Evolutionary conservation across 1,139 yeast species (phyloP).

Genomic region (Magnusiomyces sp.): DNA sequence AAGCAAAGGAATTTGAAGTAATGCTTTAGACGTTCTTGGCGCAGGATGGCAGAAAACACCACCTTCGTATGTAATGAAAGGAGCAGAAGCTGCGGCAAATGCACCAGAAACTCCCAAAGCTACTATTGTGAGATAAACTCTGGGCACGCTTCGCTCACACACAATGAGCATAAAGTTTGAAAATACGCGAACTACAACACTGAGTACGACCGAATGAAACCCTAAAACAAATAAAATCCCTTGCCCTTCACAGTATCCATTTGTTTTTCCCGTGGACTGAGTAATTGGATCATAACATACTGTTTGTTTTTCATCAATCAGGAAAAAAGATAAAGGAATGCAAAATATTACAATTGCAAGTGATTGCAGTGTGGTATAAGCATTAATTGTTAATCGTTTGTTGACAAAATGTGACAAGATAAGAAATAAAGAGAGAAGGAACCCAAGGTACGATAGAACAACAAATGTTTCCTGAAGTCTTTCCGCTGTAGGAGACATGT

Average conservation of each 20-base stretch:
- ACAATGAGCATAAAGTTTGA: slow-evolving; percentile 14
- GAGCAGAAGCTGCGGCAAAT: slow-evolving; percentile 15
- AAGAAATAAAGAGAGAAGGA: slow-evolving; percentile 15
- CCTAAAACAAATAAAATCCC: slow-evolving; percentile 17
- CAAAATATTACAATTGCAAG: slow-evolving; percentile 14
- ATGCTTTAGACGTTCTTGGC: slow-evolving; percentile 4
- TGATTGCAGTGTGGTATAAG: slow-evolving; percentile 19
- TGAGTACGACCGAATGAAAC: slow-evolving; percentile 14
- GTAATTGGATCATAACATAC: slow-evolving; percentile 13
- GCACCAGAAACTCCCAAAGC: slow-evolving; percentile 12
- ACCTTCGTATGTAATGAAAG: slow-evolving; percentile 12
- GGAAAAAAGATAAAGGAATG: slow-evolving; percentile 14
- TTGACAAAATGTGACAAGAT: slow-evolving; percentile 16
- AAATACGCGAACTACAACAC: slow-evolving; percentile 14
- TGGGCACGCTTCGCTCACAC: slow-evolving; percentile 12
- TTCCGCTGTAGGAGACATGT: slow-evolving; percentile 4
- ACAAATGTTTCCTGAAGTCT: slow-evolving; percentile 10
- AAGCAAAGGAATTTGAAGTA: slow-evolving; percentile 11
- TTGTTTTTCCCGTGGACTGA: slow-evolving; percentile 10
- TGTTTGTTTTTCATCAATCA: slow-evolving; percentile 7
- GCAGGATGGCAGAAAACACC: slow-evolving; percentile 9
- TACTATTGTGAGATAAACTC: slow-evolving; percentile 12
- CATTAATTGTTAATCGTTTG: slow-evolving; percentile 15
- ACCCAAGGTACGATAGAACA: slow-evolving; percentile 11
- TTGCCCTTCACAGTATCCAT: slow-evolving; percentile 15